These are phyloP conservation scores for Trichosporon faecale DNA, from an alignment of 1,284 basidiomycete genomes.

Conservation along the genomic window DNA sequence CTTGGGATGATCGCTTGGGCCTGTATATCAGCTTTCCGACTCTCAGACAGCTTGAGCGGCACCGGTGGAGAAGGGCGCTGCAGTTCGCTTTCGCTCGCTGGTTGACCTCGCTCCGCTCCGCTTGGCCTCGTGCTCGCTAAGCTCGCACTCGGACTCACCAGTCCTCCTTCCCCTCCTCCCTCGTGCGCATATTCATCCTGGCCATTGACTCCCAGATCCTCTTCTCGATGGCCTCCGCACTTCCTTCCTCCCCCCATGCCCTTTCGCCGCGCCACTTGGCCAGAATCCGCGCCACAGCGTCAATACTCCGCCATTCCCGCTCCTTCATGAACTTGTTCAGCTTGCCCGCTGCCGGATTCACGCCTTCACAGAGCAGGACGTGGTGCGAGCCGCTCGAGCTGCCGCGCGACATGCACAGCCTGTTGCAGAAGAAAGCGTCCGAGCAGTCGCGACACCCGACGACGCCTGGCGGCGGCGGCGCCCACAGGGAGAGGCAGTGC, in stretches of 20 bases:
- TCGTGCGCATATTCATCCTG: slow-evolving; percentile 37
- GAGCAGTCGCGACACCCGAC: slow-evolving; percentile 36
- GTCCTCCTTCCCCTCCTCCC: slow-evolving; percentile 42
- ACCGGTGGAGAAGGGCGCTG: no score
- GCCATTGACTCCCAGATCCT: slow-evolving; percentile 46
- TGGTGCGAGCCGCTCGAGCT: slow-evolving; percentile 62
- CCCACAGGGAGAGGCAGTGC: slow-evolving; percentile 40
- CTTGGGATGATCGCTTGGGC: slow-evolving; percentile 8
- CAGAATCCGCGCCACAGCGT: slow-evolving; percentile 65
- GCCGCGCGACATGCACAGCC: slow-evolving; percentile 61
- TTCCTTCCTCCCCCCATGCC: slow-evolving; percentile 55
- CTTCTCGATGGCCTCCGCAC: slow-evolving; percentile 29
- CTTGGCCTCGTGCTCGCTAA: background rate
- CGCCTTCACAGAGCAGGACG: slow-evolving; percentile 67
- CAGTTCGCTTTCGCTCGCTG: no score
- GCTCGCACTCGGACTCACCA: slow-evolving; percentile 47
- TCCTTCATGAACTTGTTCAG: slow-evolving; percentile 63
- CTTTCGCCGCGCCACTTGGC: slow-evolving; percentile 62
- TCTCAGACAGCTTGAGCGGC: no score
- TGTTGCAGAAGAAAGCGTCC: slow-evolving; percentile 70
- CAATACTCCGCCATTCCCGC: slow-evolving; percentile 68
- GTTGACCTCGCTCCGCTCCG: background rate
- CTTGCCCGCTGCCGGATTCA: slow-evolving; percentile 65
- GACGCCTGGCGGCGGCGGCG: slow-evolving; percentile 29
- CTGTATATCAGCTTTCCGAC: slow-evolving; percentile 5